phyloP scores from a whole-genome alignment of 805 yeast genomes.

The Candida boidinii region DNA sequence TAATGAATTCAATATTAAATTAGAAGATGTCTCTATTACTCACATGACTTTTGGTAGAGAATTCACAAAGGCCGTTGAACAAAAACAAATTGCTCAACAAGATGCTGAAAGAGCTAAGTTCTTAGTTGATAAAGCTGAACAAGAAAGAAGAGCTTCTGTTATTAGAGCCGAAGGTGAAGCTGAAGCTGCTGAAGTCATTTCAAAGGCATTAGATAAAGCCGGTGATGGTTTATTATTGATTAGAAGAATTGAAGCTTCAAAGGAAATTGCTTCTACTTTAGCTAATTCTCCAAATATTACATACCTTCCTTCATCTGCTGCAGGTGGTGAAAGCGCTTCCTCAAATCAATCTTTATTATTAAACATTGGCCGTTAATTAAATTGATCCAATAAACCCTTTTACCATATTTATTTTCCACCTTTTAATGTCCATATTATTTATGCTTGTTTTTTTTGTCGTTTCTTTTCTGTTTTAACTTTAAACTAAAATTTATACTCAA shows the following conservation, averaged over 20 bases:
- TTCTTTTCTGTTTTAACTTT: no score
- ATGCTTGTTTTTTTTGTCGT: no score
- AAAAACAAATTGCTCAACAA: constrained; percentile 98
- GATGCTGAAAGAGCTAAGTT: constrained; percentile 96
- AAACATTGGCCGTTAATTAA: constrained; percentile 56
- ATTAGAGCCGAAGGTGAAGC: constrained; percentile 99
- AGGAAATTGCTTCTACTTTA: constrained; percentile 86
- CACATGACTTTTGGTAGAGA: constrained; percentile 96
- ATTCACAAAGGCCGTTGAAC: constrained; percentile 97
- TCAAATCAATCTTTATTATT: constrained; percentile 49
- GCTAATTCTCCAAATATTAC: constrained; percentile 80
- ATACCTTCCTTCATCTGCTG: constrained; percentile 59
- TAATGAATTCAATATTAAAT: constrained; percentile 75
- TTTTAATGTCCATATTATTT: no score
- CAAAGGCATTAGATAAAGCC: constrained; percentile 84
- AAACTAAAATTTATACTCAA: no score
- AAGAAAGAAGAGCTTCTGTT: constrained; percentile 89
- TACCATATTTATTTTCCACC: background rate
- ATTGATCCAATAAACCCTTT: background rate
- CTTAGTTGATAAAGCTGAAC: constrained; percentile 93
- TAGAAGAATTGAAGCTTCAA: constrained; percentile 93
- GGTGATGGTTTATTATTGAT: constrained; percentile 94
- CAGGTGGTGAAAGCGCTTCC: constrained; percentile 28
- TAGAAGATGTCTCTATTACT: constrained; percentile 96
- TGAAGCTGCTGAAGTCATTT: constrained; percentile 92